Base-by-base conservation (phyloP, 2,329 filamentous ascomycete species). In the Diaporthe ampelina region DNA sequence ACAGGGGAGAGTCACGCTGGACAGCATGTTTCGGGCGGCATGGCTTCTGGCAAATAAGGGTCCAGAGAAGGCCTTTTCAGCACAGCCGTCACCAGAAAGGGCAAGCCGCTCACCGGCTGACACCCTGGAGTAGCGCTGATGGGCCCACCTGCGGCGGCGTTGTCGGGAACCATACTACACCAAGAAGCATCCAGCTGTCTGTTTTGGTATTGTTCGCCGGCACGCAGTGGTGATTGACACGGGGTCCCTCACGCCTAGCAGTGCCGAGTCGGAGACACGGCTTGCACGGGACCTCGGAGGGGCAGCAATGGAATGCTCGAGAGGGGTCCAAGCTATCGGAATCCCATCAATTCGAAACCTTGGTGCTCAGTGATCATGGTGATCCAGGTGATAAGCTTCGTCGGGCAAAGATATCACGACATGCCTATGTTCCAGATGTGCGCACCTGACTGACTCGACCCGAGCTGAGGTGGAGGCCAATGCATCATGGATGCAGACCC, bases 401-500 rank as follows among this genome's bases (percentile, higher is more conserved):
- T 26, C 21, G 15, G 48, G 63, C 40, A 68, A 40, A 68, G 48
- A 67, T 52, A 52, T 67, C 63, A 50, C 45, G 63, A 37, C 63
- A 29, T 19, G 50, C 32, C n/a, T 54, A 19, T 54, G 63, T 54
- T 35, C 32, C 63, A 40, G 63, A 68, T 68, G 48, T 24, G 13
- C 32, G 63, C 63, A 68, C 4, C 45, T 54, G 29, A 45, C 57
- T 63, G 70, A 63, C 57, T 72, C 57, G 48, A 54, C 45, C 63
- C 63, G 48, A 54, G 63, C 45, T 68, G 45, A 26, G 70, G 70
- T 63, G 45, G 58, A 54, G 57, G 67, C 52, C 52, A 37, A 24
- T 43, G 45, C n/a, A 45, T 9, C 57, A 63, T 63, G 32, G 50
- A 45, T 63, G 70, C 70, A 72, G 70, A 63, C 70, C 70, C 70